These are phyloP conservation scores for Emergomyces africanus DNA, from an alignment of 2,329 filamentous ascomycete genomes.

Conservation along the genomic window DNA sequence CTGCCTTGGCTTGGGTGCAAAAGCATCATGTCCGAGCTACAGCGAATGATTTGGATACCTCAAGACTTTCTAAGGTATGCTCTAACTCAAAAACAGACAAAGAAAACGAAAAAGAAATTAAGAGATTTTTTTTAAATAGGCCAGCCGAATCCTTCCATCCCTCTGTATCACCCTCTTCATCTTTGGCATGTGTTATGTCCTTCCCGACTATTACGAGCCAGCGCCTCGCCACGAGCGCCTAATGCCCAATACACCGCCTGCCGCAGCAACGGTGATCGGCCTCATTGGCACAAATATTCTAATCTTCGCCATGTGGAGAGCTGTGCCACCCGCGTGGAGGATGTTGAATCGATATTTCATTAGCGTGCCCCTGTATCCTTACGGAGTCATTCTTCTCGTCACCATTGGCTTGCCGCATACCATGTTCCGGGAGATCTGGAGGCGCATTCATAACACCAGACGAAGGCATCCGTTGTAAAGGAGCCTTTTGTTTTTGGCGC, in stretches of 20 bases:
- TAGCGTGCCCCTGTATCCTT: conserved; percentile 40
- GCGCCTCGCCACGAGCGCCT: conserved; percentile 36
- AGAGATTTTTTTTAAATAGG: too few species aligned
- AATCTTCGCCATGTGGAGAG: conserved; percentile 40
- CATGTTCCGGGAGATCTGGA: conserved; percentile 20
- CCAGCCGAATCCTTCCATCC: conserved; percentile 35
- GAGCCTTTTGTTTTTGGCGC: conserved; percentile 54
- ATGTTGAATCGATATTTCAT: conserved; percentile 45
- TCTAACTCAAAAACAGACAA: not conserved
- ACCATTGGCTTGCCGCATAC: conserved; percentile 21
- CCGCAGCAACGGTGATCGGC: conserved; percentile 38
- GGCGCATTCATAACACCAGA: conserved; percentile 46
- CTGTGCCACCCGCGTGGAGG: conserved; percentile 40
- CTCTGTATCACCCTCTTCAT: conserved; percentile 27
- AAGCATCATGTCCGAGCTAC: conserved; percentile 29
- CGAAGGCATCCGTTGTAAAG: conserved; percentile 52
- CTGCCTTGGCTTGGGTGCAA: conserved; percentile 31
- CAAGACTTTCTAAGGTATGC: conserved; percentile 25
- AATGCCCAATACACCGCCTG: conserved; percentile 37
- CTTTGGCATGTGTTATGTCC: conserved; percentile 30
- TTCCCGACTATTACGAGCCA: conserved; percentile 37
- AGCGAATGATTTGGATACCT: conserved; percentile 21
- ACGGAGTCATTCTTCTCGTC: too few species aligned
- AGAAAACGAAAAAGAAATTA: not conserved
- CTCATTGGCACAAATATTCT: conserved; percentile 39